phyloP scores from a whole-genome alignment of 2,329 filamentous ascomycete species.

The Stagonosporopsis cucurbitacearum region DNA sequence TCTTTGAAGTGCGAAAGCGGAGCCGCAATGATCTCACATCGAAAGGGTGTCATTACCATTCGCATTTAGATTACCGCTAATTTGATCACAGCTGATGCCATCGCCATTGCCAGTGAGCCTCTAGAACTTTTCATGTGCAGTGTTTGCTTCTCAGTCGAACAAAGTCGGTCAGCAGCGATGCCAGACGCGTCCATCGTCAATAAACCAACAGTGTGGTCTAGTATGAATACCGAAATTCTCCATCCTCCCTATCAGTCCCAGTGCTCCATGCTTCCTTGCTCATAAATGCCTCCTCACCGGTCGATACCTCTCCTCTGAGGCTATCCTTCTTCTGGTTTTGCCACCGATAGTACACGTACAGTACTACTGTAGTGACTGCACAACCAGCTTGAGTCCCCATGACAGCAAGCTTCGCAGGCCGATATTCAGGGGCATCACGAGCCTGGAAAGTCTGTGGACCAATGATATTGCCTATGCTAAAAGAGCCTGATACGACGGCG shows the following conservation, averaged over 20 bases:
- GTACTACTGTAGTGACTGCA: constrained; percentile 21
- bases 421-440: constrained; percentile 24
- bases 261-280: constrained; percentile 3
- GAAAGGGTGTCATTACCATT: too few relatives aligned
- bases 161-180: too few relatives aligned
- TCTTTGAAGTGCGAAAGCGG: too few relatives aligned
- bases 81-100: too few relatives aligned
- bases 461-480: constrained; percentile 42
- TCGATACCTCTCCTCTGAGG: neutral
- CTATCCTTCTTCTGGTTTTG: constrained; percentile 17
- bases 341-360: constrained; percentile 25
- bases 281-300: constrained; percentile 3
- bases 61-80: too few relatives aligned
- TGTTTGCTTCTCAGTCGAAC: too few relatives aligned
- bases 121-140: too few relatives aligned
- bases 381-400: constrained; percentile 41
- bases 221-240: constrained; percentile 5
- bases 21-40: too few relatives aligned
- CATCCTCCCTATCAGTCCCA: neutral
- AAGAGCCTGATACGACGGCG: constrained; percentile 43
- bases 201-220: neutral
- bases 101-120: too few relatives aligned
- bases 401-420: constrained; percentile 54
- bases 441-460: constrained; percentile 40
- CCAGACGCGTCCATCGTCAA: neutral